Evolutionary conservation across 2,329 filamentous ascomycete species (phyloP), one percentile per base, ranked within the genome.

Genomic region (Colletotrichum paranaense): DNA sequence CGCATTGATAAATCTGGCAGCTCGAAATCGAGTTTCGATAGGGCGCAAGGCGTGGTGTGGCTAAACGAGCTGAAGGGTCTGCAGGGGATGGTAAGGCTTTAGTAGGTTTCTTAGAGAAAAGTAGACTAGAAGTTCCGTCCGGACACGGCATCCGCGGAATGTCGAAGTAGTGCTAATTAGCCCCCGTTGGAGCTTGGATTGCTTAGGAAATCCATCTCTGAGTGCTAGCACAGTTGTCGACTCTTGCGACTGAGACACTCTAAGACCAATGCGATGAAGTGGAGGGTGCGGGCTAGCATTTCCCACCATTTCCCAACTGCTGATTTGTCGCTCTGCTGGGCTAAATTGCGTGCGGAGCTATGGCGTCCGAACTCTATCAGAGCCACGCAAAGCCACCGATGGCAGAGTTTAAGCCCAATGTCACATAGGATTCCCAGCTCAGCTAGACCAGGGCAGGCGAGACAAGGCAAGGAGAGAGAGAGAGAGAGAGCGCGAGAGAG

Each of bases 361-460:
- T 42, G 60, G 12, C 53, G 62, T 53, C 62, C 59, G 55, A 62
- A 67, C 56, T 60, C 53, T 67, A 71, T 56, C 63, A 67, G 26
- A 66, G 62, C 56, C 38, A 62, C 28, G 16, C 32, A 35, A 58
- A 65, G n/a, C 55, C 60, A 52, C 52, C 42, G 32, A 26, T 8
- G 24, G 42, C 2, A 70, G 35, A 55, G 55, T 28, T 60, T 67
- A 11, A 22, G 42, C 9, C 53, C 28, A 59, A 55, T 66, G 67
- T 22, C 62, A 59, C 53, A 30, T 42, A 24, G 28, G 55, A 59
- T 11, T 59, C 62, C 55, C 30, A 53, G 28, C 42, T 52, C 16
- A 69, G 35, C 16, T 52, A 58, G 22, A 19, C 57, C 38, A 59
- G 22, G 42, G 26, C n/a, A 28, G 12, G 56, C 30, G 22, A 67